Base-by-base conservation (phyloP, 768 basidiomycete species). In the Termitomyces sp. region DNA sequence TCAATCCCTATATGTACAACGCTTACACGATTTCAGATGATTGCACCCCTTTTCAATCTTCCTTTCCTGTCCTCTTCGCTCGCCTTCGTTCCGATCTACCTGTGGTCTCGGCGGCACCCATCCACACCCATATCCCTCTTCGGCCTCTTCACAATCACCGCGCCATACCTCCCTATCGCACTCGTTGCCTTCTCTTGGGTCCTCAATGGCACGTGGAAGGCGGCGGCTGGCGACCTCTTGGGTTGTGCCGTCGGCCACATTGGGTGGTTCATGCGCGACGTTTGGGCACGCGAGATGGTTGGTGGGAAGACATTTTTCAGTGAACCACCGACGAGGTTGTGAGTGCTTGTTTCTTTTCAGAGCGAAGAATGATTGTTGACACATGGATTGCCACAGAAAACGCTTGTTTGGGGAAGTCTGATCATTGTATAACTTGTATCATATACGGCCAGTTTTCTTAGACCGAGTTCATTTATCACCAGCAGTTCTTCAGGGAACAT, bases 41-140 rank as follows among this genome's bases (percentile, higher is more conserved):
- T 96, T 5, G 94, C 95, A 0, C 93, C 94, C 0, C 79, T 95
- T 12, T 86, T 97, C 68, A 94, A 93, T 62, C 83, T 95, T 16
- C 94, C 95, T 0, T 96, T 97, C 77, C 86, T 98, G 45, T 95
- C 95, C 5, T 91, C 93, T 0, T 87, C 94, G 0, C 82, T 96
- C 32, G 94, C 95, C 0, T 97, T 96, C 67, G 92, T 96, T 2
- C 90, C 96, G 3, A 97, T 98, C 40, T 99, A 99, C 71, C 79
- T 98, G 59, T 99, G 97, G 97, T 94, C 95, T 18, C 79, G 96
- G 53, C 82, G 95, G 22, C 96, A 99, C 69, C 95, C 96, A 3
- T 86, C 89, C 4, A 93, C 94, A 4, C 93, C 93, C n/a, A 94
- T 99, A 57, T 95, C 93, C 3, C 83, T 99, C 16, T 97, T 99